Percentiles rank a stretch among this genome's conserved stretches.
phyloP scores from a whole-genome alignment of 768 basidiomycete species.

The Sarcodon aspratus region DNA sequence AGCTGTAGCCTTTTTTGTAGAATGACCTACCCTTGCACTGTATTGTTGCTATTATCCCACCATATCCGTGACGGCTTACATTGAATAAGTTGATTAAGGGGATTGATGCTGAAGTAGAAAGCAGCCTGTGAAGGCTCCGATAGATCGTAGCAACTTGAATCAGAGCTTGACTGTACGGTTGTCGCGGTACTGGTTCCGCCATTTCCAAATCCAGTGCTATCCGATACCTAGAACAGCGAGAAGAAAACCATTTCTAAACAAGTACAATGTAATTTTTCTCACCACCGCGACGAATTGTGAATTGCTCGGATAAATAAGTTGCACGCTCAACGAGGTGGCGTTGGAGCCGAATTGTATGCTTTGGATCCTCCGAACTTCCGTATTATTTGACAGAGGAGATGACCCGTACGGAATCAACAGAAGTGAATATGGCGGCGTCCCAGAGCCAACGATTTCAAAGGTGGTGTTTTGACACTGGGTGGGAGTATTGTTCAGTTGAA shows the following conservation, averaged over 20 bases:
- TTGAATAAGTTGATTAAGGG: constrained; percentile 53
- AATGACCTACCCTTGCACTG: constrained; percentile 39
- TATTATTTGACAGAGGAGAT: constrained; percentile 43
- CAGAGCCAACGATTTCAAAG: constrained; percentile 42
- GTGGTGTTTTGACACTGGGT: constrained; percentile 58
- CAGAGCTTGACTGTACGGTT: constrained; percentile 36
- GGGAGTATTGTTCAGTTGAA: constrained; percentile 33
- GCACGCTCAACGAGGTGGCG: constrained; percentile 32
- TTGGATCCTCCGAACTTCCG: constrained; percentile 53
- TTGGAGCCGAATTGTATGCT: constrained; percentile 38
- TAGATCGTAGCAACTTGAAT: constrained; percentile 51
- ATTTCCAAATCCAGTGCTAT: constrained; percentile 47
- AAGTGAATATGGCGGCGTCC: constrained; percentile 54
- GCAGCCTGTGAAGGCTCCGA: constrained; percentile 32
- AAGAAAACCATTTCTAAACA: not conserved
- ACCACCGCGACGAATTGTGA: constrained; percentile 74
- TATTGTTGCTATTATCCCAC: constrained; percentile 35
- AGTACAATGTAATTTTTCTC: constrained; percentile 13
- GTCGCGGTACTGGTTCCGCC: constrained; percentile 68
- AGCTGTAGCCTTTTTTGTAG: not conserved
- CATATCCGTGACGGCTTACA: constrained; percentile 53
- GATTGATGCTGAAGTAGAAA: constrained; percentile 52
- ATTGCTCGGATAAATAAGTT: constrained; percentile 51
- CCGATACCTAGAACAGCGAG: constrained; percentile 36
- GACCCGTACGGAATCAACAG: constrained; percentile 61